Percentiles rank a stretch among this genome's conserved stretches.
These are phyloP conservation scores for Plasmodium chabaudi DNA, from an alignment of 169 alveolate species.

Conservation along the genomic window DNA sequence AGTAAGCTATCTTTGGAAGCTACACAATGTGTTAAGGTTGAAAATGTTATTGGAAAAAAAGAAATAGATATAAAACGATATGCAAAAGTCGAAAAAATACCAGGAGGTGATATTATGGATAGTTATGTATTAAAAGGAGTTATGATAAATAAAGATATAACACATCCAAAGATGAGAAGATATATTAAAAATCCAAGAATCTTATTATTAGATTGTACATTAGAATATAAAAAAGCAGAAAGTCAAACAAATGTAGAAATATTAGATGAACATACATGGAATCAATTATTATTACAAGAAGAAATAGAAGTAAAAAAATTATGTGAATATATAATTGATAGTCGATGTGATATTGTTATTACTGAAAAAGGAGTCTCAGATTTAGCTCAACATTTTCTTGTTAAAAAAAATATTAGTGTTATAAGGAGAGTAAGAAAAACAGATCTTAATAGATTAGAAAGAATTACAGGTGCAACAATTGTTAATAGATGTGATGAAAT, in stretches of 20 bases:
- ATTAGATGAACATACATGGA: constrained; percentile 97
- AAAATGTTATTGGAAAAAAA: constrained; percentile 84
- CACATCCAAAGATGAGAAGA: constrained; percentile 98
- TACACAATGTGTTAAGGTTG: constrained; percentile 89
- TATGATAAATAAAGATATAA: constrained; percentile 97
- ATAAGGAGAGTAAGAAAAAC: constrained; percentile 96
- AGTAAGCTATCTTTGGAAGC: constrained; percentile 96
- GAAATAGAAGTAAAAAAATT: constrained; percentile 96
- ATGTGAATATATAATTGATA: constrained; percentile 96
- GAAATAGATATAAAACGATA: constrained; percentile 96
- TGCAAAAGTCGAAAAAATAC: constrained; percentile 98
- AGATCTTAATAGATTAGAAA: constrained; percentile 97
- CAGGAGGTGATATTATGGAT: constrained; percentile 99
- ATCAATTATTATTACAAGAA: constrained; percentile 94
- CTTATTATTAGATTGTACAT: constrained; percentile 97
- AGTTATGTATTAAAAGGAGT: constrained; percentile 97
- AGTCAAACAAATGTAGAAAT: constrained; percentile 98
- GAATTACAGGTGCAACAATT: constrained; percentile 97
- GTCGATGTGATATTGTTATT: constrained; percentile 97
- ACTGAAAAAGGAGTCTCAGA: constrained; percentile 98
- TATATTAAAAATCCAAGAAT: constrained; percentile 96
- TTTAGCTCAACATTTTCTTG: constrained; percentile 96
- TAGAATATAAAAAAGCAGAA: constrained; percentile 99
- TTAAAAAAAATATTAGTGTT: constrained; percentile 95
- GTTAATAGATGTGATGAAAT: constrained; percentile 98